phyloP scores from a whole-genome alignment of 1,284 basidiomycete genomes.

The Melampsora larici-populina region DNA sequence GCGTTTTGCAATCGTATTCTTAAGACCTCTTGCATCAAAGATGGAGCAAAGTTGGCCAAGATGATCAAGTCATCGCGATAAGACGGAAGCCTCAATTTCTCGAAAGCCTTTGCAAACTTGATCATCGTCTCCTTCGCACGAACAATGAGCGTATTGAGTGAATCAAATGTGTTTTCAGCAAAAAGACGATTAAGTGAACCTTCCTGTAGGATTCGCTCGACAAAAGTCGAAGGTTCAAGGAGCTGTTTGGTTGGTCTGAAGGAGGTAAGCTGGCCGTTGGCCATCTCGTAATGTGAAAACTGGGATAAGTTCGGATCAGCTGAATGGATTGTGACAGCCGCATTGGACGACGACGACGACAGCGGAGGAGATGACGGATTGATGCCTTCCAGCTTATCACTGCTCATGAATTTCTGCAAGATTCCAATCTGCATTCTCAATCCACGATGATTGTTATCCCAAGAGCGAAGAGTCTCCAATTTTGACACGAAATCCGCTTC shows the following conservation, averaged over 20 bases:
- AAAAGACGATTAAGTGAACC: constrained; percentile 90
- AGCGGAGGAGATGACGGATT: constrained; percentile 62
- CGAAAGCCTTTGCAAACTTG: constrained; percentile 68
- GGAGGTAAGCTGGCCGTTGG: constrained; percentile 19
- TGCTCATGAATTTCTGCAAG: constrained; percentile 84
- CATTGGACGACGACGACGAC: constrained; percentile 61
- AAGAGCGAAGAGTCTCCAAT: constrained; percentile 80
- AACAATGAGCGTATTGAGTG: constrained; percentile 78
- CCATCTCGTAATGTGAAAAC: constrained; percentile 33
- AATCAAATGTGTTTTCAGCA: constrained; percentile 84
- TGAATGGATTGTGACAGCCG: constrained; percentile 49
- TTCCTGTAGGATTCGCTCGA: constrained; percentile 92
- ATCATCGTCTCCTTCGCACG: constrained; percentile 85
- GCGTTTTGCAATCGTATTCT: constrained; percentile 87
- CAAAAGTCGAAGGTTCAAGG: constrained; percentile 66
- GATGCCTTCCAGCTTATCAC: constrained; percentile 80
- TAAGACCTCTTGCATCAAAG: constrained; percentile 85
- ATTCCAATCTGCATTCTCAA: constrained; percentile 72
- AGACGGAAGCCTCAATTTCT: constrained; percentile 81
- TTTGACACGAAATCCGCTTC: constrained; percentile 69
- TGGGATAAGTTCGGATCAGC: constrained; percentile 49
- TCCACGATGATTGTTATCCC: constrained; percentile 76
- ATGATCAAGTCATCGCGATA: constrained; percentile 90
- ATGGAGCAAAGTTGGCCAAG: constrained; percentile 89
- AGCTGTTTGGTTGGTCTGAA: constrained; percentile 36